phyloP scores from a whole-genome alignment of 2,329 filamentous ascomycete species.

The Arachnomyces sp. region DNA sequence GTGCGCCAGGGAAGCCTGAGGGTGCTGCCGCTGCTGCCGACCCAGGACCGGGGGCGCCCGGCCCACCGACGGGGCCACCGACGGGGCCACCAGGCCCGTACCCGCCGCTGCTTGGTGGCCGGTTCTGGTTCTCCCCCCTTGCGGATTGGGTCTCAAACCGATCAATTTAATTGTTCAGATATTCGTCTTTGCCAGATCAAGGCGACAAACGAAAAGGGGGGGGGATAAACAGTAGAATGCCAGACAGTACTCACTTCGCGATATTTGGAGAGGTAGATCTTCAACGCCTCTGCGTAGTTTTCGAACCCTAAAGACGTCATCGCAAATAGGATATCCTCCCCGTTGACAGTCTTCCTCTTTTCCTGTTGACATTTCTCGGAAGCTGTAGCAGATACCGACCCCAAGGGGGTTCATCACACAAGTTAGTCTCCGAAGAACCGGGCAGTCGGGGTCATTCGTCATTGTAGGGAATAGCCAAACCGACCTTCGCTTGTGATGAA shows the following conservation, averaged over 20 bases:
- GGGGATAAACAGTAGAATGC: conserved; percentile 11
- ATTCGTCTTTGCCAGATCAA: conserved; percentile 30
- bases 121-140: conserved; percentile 56
- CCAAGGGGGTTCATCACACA: conserved; percentile 10
- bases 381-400: conserved; percentile 47
- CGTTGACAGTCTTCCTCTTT: conserved; percentile 98
- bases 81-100: conserved; percentile 32
- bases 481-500: conserved; percentile 98
- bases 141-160: conserved; percentile 68
- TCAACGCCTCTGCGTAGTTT: conserved; percentile 95
- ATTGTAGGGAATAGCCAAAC: conserved; percentile 25
- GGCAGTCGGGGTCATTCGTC: background rate
- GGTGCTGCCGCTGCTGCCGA: conserved; percentile 23
- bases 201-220: conserved; percentile 28
- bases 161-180: conserved; percentile 45
- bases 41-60: conserved; percentile 19
- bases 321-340: conserved; percentile 95
- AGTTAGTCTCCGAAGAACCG: background rate
- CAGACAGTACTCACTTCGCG: conserved; percentile 68
- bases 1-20: conserved; percentile 29
- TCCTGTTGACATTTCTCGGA: conserved; percentile 99
- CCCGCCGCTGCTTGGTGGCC: conserved; percentile 41
- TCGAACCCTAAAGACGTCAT: conserved; percentile 99
- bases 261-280: conserved; percentile 96
- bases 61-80: conserved; percentile 16